These are phyloP conservation scores for Trypanosoma avium DNA, from an alignment of 208 protist species.

Conservation along the genomic window DNA sequence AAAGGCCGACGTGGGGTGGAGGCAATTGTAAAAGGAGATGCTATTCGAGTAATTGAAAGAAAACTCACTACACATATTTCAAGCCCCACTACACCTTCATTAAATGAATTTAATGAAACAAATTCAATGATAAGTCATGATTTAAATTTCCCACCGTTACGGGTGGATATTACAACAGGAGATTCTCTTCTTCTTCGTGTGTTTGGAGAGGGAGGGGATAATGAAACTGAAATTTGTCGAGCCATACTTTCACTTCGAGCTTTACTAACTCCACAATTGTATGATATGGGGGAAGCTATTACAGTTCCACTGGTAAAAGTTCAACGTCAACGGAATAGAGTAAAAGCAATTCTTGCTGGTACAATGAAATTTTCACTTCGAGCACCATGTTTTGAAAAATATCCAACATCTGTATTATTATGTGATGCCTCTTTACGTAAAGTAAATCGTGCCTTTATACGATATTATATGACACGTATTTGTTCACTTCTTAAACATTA, in stretches of 20 bases:
- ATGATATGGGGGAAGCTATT: slow-evolving; percentile 63
- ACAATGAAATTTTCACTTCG: slow-evolving; percentile 61
- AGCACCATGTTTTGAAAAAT: slow-evolving; percentile 59
- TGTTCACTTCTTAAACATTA: slow-evolving; percentile 54
- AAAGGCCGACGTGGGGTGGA: slow-evolving; percentile 28
- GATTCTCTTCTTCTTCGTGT: slow-evolving; percentile 39
- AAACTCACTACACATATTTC: slow-evolving; percentile 17
- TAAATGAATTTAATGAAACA: too few relatives aligned
- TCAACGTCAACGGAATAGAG: slow-evolving; percentile 35
- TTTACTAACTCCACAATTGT: slow-evolving; percentile 68
- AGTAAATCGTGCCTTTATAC: slow-evolving; percentile 58
- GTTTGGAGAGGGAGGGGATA: slow-evolving; percentile 25
- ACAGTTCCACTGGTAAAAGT: slow-evolving; percentile 68
- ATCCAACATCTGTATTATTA: slow-evolving; percentile 44
- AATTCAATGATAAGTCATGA: slow-evolving; percentile 26
- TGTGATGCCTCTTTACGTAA: slow-evolving; percentile 23
- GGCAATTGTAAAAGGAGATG: slow-evolving; percentile 34
- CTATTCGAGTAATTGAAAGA: slow-evolving; percentile 29
- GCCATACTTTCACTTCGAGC: slow-evolving; percentile 64
- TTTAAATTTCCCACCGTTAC: slow-evolving; percentile 46
- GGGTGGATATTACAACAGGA: slow-evolving; percentile 48
- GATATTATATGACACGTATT: slow-evolving; percentile 71
- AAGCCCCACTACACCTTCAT: too few relatives aligned
- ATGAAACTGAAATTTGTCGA: slow-evolving; percentile 39
- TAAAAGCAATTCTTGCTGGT: slow-evolving; percentile 48